Conservation (phyloP, 2,329 filamentous ascomycete species). For the Xylariaceae sp. region DNA sequence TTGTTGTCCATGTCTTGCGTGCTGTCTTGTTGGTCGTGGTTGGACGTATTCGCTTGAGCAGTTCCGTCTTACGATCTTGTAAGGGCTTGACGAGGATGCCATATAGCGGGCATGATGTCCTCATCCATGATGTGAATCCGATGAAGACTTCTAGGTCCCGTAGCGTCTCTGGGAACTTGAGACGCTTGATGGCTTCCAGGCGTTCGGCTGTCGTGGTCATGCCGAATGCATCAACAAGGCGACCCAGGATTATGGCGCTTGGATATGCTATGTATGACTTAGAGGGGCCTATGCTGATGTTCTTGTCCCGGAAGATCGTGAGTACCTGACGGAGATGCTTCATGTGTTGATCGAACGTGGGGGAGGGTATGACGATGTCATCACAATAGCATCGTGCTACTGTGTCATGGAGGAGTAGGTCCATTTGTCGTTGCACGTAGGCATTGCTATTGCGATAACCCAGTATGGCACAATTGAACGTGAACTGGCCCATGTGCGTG, state of each 20-base stretch:
- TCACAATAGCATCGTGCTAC: not conserved
- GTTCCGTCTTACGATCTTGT: not conserved
- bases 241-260: not conserved
- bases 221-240: not conserved
- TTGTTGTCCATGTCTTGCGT: not conserved
- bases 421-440: not conserved
- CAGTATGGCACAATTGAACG: not conserved
- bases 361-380: not conserved
- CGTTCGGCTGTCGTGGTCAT: not conserved
- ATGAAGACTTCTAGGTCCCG: no score
- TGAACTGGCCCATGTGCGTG: not conserved
- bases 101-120: no score
- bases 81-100: not conserved
- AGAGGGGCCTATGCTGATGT: not conserved
- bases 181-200: not conserved
- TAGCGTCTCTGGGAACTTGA: no score
- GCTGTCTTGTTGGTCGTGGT: not conserved
- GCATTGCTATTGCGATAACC: not conserved
- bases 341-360: not conserved
- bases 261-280: not conserved
- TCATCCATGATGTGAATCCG: no score
- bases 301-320: not conserved
- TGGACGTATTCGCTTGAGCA: not conserved
- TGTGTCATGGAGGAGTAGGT: not conserved
- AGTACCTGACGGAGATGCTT: not conserved